phyloP scores from a whole-genome alignment of 352 stramenopile species.

The Aphanomyces stellatus region DNA sequence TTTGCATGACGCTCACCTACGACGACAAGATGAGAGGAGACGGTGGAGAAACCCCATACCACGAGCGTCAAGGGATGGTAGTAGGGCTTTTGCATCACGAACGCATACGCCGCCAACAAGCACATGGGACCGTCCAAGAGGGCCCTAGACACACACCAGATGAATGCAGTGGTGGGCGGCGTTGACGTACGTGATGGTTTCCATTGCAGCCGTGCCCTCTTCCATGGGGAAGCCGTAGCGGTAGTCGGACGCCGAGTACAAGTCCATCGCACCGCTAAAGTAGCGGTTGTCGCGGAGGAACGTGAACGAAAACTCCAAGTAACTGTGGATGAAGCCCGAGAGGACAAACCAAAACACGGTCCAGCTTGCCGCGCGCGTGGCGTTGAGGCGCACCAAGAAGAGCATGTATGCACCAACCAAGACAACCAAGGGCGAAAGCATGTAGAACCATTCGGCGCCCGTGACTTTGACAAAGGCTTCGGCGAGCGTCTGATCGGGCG shows the following conservation, averaged over 20 bases:
- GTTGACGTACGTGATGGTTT: conserved; percentile 8
- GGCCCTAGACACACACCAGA: not conserved
- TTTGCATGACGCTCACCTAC: conserved; percentile 16
- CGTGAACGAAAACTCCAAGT: conserved; percentile 15
- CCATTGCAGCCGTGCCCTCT: conserved; percentile 15
- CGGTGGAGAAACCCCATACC: not conserved
- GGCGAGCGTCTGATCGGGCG: conserved; percentile 1
- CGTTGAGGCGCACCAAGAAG: not conserved
- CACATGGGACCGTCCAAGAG: conserved; percentile 11
- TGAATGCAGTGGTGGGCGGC: not conserved
- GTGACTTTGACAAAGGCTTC: conserved; percentile 8
- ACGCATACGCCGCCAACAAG: conserved; percentile 10
- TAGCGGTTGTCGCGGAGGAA: conserved; percentile 18
- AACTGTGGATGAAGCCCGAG: conserved; percentile 15
- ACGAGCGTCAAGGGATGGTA: conserved; percentile 8
- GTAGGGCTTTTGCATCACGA: conserved; percentile 11
- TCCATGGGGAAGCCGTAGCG: conserved; percentile 17
- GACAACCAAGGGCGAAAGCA: not conserved
- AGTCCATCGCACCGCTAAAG: conserved; percentile 14
- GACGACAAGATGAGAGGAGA: not conserved
- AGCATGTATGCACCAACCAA: not conserved
- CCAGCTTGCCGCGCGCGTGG: not conserved
- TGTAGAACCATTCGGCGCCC: not conserved
- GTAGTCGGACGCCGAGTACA: conserved; percentile 17
- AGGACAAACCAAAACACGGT: conserved; percentile 11